phyloP scores from a whole-genome alignment of 2,329 filamentous ascomycete genomes.

The Neonectria faginata region DNA sequence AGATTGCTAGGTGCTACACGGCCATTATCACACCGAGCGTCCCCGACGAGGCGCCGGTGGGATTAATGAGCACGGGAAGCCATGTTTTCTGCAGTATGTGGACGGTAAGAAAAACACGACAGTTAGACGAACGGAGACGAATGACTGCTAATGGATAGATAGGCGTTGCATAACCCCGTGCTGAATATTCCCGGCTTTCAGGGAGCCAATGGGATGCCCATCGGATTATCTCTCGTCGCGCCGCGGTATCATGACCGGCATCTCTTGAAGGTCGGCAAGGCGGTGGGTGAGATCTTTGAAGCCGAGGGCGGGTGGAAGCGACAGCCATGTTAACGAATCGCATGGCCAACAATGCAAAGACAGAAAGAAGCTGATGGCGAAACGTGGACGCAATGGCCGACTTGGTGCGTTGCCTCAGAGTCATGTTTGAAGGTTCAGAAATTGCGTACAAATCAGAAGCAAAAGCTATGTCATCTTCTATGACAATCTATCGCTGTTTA shows the following conservation, averaged over 20 bases:
- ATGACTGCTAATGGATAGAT: constrained; percentile 11
- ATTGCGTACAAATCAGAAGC: too few relatives aligned
- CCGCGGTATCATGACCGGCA: constrained; percentile 60
- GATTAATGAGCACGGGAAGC: constrained; percentile 65
- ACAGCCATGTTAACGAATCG: constrained; percentile 23
- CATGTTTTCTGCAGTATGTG: constrained; percentile 64
- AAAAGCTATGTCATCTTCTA: not conserved
- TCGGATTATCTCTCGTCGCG: constrained; percentile 67
- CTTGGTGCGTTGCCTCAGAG: not conserved
- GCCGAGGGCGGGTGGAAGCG: constrained; percentile 46
- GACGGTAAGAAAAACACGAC: constrained; percentile 57
- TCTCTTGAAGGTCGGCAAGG: constrained; percentile 57
- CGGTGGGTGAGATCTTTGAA: constrained; percentile 51
- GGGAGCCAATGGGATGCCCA: constrained; percentile 64
- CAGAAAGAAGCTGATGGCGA: constrained; percentile 3
- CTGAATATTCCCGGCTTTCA: constrained; percentile 74
- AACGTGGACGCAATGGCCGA: not conserved
- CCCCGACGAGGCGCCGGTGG: constrained; percentile 69
- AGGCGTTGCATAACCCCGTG: constrained; percentile 69
- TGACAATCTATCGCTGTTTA: not conserved
- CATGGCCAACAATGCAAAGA: not conserved
- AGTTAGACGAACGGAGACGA: not conserved
- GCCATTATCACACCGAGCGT: constrained; percentile 71
- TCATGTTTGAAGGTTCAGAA: too few relatives aligned
- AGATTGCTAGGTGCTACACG: constrained; percentile 63